Evolutionary conservation across 129 eudicot species (phyloP).

Genomic region (Artemisia argyi): DNA sequence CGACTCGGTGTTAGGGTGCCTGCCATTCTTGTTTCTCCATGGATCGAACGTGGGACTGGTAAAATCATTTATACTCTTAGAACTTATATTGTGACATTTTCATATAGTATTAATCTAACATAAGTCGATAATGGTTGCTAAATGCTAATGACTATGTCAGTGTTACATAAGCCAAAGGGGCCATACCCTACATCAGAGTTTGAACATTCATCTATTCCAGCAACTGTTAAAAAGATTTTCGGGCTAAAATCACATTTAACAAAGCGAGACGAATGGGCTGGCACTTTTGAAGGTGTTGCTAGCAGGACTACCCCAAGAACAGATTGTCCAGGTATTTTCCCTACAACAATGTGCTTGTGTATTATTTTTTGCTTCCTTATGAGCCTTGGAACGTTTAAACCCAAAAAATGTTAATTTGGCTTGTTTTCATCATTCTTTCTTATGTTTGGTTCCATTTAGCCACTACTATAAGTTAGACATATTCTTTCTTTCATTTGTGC

Average conservation of each 20-base stretch:
- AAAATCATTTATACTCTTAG: not conserved
- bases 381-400: no score
- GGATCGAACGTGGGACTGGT: constrained; percentile 94
- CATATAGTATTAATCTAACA: not conserved
- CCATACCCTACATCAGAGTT: constrained; percentile 74
- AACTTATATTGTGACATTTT: not conserved
- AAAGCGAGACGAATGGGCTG: constrained; percentile 85
- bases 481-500: not conserved
- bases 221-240: constrained; percentile 77
- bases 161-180: constrained; percentile 58
- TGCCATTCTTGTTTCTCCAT: constrained; percentile 74
- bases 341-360: not conserved
- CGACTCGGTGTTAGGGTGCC: constrained; percentile 95
- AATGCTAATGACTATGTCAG: constrained; percentile 19
- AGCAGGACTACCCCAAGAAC: constrained; percentile 57
- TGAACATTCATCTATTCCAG: constrained; percentile 84
- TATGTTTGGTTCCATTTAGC: not conserved
- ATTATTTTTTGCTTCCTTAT: no score
- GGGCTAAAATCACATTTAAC: constrained; percentile 58
- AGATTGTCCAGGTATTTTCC: constrained; percentile 63
- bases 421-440: no score
- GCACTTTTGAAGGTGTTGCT: constrained; percentile 62
- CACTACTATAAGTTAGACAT: not conserved
- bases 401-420: no score
- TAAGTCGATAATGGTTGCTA: not conserved